phyloP scores from a whole-genome alignment of 768 basidiomycete species.

The Tubosaeta brunneosetosa region DNA sequence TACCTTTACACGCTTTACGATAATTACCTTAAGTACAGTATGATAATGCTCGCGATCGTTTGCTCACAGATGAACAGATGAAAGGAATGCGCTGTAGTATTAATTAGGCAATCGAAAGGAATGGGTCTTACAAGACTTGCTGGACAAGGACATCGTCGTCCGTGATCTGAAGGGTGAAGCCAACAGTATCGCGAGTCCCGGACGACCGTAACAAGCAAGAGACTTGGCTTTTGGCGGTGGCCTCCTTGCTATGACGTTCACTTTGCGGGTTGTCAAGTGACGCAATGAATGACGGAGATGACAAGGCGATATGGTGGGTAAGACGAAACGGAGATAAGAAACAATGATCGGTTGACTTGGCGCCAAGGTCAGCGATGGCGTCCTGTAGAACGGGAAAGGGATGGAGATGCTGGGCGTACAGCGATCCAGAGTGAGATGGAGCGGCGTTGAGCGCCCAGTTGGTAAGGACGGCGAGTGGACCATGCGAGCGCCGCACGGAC shows the following conservation, averaged over 20 bases:
- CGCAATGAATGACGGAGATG: slow-evolving; percentile 16
- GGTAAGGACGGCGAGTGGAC: slow-evolving; percentile 50
- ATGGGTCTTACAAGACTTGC: background rate
- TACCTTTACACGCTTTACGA: slow-evolving; percentile 5
- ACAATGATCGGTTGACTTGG: slow-evolving; percentile 14
- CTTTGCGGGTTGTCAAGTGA: slow-evolving; percentile 17
- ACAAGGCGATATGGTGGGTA: slow-evolving; percentile 39
- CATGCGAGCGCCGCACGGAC: slow-evolving; percentile 43
- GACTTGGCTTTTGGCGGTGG: slow-evolving; percentile 17
- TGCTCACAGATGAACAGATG: background rate
- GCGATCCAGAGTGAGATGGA: slow-evolving; percentile 18
- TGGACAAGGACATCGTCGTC: slow-evolving; percentile 15
- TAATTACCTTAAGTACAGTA: slow-evolving; percentile 20
- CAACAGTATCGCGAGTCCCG: slow-evolving; percentile 10
- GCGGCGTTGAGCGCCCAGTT: slow-evolving; percentile 52
- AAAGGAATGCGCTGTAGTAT: slow-evolving; percentile 4
- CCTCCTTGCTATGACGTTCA: slow-evolving; percentile 17
- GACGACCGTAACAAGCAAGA: slow-evolving; percentile 29
- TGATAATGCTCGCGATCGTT: slow-evolving; percentile 5
- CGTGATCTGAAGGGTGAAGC: slow-evolving; percentile 25
- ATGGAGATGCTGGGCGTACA: slow-evolving; percentile 51
- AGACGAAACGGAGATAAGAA: slow-evolving; percentile 29
- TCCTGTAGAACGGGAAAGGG: slow-evolving; percentile 36
- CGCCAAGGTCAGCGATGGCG: slow-evolving; percentile 10
- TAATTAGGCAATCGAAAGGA: background rate